These are phyloP conservation scores for Chlorophyllum brunneum DNA, from an alignment of 768 basidiomycete genomes.

Conservation along the genomic window DNA sequence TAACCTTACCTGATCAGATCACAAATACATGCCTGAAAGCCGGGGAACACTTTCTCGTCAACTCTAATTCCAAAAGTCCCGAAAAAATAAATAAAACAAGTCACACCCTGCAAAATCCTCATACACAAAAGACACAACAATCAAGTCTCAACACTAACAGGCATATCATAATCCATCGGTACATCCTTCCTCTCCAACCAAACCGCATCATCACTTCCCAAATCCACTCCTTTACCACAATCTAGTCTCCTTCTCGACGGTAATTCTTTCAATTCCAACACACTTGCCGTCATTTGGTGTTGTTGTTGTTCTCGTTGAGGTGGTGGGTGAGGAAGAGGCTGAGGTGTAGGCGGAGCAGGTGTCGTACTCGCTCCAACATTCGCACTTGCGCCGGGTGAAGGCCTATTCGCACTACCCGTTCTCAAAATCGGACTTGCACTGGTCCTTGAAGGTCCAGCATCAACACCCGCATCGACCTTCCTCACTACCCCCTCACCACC, in stretches of 20 bases:
- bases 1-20: too few species aligned
- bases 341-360: not conserved
- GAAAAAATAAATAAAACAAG: too few species aligned
- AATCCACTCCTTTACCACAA: conserved; percentile 63
- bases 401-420: too few species aligned
- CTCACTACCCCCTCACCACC: not conserved
- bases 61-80: too few species aligned
- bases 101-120: too few species aligned
- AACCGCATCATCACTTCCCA: conserved; percentile 56
- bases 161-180: conserved; percentile 72
- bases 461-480: not conserved
- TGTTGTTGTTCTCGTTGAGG: not conserved
- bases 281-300: not conserved
- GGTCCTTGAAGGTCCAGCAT: not conserved
- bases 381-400: too few species aligned
- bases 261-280: conserved; percentile 54
- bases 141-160: conserved; percentile 21
- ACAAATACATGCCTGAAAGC: too few species aligned
- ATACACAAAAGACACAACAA: not conserved
- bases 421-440: too few species aligned
- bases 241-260: conserved; percentile 54
- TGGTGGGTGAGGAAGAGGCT: not conserved
- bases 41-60: too few species aligned
- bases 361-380: not conserved
- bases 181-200: conserved; percentile 73